phyloP scores from a whole-genome alignment of 306 rosid genomes.

The Mimosa bimucronata region DNA sequence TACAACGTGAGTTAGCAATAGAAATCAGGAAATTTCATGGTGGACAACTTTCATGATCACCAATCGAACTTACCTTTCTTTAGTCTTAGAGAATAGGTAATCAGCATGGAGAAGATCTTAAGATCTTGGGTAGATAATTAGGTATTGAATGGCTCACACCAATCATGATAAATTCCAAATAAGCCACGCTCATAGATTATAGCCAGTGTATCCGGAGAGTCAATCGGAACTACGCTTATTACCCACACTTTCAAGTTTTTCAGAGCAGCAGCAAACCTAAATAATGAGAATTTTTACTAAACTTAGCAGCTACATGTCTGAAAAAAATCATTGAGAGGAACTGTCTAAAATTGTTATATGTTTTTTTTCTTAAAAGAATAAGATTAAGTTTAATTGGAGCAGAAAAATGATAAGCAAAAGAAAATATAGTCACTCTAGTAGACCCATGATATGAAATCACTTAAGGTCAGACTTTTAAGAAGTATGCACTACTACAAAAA shows the following conservation, averaged over 20 bases:
- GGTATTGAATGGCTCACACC: slow-evolving; percentile 86
- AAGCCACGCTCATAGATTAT: slow-evolving; percentile 83
- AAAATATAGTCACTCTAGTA: slow-evolving; percentile 1
- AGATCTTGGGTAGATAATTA: slow-evolving; percentile 82
- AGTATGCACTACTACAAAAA: too few relatives aligned
- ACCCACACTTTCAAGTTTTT: slow-evolving; percentile 70
- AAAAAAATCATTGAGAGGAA: background rate
- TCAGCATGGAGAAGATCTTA: slow-evolving; percentile 88
- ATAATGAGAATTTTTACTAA: slow-evolving; percentile 14
- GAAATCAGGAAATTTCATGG: slow-evolving; percentile 11
- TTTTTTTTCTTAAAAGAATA: background rate
- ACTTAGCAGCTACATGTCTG: background rate
- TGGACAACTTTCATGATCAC: slow-evolving; percentile 8
- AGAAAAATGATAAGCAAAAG: background rate
- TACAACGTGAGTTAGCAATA: slow-evolving; percentile 24
- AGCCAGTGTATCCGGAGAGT: slow-evolving; percentile 75
- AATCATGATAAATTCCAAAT: slow-evolving; percentile 79
- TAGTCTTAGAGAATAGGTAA: slow-evolving; percentile 61
- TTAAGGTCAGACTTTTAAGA: background rate
- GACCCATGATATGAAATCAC: slow-evolving; percentile 14
- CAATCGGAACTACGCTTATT: slow-evolving; percentile 78
- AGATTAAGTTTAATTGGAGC: background rate
- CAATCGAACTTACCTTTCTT: slow-evolving; percentile 51
- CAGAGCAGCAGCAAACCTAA: slow-evolving; percentile 85
- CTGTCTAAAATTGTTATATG: background rate